Evolutionary conservation across 176 grass and related monocot genomes (phyloP), one percentile per base, ranked within the genome.

Genomic region (Eragrostis curvula): DNA sequence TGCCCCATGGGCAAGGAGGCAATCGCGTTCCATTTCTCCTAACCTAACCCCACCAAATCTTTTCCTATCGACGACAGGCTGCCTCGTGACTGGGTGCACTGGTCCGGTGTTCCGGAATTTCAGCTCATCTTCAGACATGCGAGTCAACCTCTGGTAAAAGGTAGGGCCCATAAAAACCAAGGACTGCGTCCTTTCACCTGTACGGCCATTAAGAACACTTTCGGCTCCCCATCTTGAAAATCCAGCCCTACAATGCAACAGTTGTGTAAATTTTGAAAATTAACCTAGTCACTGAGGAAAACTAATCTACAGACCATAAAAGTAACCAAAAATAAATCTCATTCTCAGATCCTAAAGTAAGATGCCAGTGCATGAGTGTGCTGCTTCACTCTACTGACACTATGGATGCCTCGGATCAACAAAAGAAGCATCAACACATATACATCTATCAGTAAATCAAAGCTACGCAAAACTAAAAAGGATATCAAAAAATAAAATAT

Each of bases 11-110:
- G 92, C 92, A 4, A 98, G 92, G n/a, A 98, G 86, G 77, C 90
- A 95, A 74, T 95, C 95, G 0, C 90, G 83, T 75, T 98, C 95
- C 95, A 98, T 98, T 58, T 98, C 95, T 58, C 95, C 92, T n/a
- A 98, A 98, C 61, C 95, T 98, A 14, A 98, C 92, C n/a, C 95
- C 95, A 7, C 95, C 92, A 28, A 95, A 98, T 52, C 92, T 85
- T 44, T 93, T 99, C 63, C 89, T 76, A 87, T 99, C 96, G 0
- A 85, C 89, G 2, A 93, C 96, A 0, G 96, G 90, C 43, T 99
- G 96, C 61, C 96, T 77, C 40, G 96, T 98, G 46, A 98, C 79
- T 1, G 96, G 93, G 70, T 98, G 96, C 27, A 96, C 93, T 5
- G 93, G 96, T 5, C 96, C 96, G 0, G 93, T 98, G 24, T 98